Conservation (phyloP, 1,284 basidiomycete species). For the Sporisorium exsertum region DNA sequence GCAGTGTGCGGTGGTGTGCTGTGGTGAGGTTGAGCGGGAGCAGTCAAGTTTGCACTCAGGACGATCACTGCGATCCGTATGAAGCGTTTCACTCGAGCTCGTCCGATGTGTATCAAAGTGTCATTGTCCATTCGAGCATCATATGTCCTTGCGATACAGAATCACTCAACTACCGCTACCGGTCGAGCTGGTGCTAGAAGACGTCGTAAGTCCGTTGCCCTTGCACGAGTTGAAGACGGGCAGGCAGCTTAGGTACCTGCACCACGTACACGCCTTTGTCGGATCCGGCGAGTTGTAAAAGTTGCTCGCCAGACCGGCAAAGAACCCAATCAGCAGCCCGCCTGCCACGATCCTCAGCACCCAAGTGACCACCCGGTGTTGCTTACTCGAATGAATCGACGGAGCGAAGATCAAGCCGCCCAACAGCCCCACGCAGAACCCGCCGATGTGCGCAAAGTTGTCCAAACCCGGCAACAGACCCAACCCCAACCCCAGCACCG, state of each 20-base stretch:
- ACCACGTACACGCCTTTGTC: slow-evolving; percentile 82
- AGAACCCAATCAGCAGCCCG: slow-evolving; percentile 81
- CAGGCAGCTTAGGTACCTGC: slow-evolving; percentile 73
- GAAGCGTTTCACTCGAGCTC: too few species aligned
- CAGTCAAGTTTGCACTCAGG: too few species aligned
- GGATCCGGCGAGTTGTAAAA: slow-evolving; percentile 82
- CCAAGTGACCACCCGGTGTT: slow-evolving; percentile 82
- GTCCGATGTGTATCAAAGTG: not conserved
- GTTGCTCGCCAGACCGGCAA: slow-evolving; percentile 84
- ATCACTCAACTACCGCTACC: not conserved
- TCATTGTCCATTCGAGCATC: too few species aligned
- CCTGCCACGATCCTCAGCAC: slow-evolving; percentile 79
- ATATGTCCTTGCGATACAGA: too few species aligned
- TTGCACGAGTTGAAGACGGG: slow-evolving; percentile 59
- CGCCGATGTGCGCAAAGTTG: slow-evolving; percentile 72
- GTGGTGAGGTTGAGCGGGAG: too few species aligned
- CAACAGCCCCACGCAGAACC: slow-evolving; percentile 73
- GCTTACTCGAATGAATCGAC: slow-evolving; percentile 79
- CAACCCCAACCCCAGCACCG: slow-evolving; percentile 84
- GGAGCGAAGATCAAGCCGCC: slow-evolving; percentile 84
- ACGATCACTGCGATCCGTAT: too few species aligned
- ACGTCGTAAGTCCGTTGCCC: slow-evolving; percentile 52
- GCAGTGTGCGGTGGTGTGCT: too few species aligned
- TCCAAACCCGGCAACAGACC: slow-evolving; percentile 73
- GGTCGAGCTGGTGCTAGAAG: slow-evolving; percentile 16